A percentile compares a stretch with the other conserved stretches of the same genome.
These are phyloP conservation scores for Dictyostelium citrinum DNA, from an alignment of 78 protist species.

Conservation along the genomic window DNA sequence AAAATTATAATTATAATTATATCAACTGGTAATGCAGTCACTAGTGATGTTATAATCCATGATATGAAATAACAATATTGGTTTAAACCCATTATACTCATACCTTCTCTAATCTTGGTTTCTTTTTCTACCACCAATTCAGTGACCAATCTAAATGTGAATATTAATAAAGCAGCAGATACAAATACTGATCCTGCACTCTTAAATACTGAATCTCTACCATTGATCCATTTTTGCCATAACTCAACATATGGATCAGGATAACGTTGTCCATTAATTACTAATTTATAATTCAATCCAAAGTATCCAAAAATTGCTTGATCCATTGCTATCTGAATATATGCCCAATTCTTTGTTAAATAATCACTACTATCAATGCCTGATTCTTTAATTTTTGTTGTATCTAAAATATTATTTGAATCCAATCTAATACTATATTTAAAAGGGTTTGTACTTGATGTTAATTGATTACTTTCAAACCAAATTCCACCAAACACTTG, in stretches of 20 bases:
- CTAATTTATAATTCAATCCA: background rate
- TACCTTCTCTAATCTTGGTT: conserved; percentile 57
- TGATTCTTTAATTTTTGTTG: background rate
- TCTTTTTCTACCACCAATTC: conserved; percentile 41
- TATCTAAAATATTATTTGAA: background rate
- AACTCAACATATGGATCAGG: conserved; percentile 19
- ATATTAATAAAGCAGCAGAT: conserved; percentile 26
- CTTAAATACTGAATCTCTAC: conserved; percentile 16
- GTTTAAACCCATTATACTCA: conserved; percentile 62
- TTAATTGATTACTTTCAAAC: background rate
- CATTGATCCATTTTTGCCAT: conserved; percentile 35
- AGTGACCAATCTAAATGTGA: background rate
- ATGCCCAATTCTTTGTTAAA: background rate
- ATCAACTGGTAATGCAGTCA: background rate
- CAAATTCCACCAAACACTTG: conserved; percentile 17
- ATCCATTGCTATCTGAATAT: conserved; percentile 60
- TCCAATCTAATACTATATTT: conserved; percentile 39
- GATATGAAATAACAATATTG: conserved; percentile 12
- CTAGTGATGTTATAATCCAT: conserved; percentile 9
- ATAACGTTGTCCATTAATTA: background rate
- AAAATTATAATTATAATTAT: background rate
- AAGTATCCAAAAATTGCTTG: conserved; percentile 9
- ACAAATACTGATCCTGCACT: conserved; percentile 47
- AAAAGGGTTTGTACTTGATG: background rate
- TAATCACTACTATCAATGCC: background rate